A percentile compares a stretch with the other conserved stretches of the same genome.
Evolutionary conservation across 1,139 yeast genomes (phyloP).

Genomic region (Diutina rugosa): DNA sequence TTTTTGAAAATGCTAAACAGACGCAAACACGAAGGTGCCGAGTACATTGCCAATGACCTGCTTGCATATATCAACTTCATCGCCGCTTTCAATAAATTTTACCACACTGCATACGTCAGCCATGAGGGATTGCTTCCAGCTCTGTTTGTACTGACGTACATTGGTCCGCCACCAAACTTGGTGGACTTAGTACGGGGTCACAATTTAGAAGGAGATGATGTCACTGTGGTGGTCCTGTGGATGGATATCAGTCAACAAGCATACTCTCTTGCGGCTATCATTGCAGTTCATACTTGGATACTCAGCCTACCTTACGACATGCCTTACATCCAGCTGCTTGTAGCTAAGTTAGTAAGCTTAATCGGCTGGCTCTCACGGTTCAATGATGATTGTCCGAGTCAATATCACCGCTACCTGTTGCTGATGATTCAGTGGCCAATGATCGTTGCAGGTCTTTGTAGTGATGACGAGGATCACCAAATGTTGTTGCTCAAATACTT

Average conservation of each 20-base stretch:
- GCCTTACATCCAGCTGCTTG: constrained; percentile 21
- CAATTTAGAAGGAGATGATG: neutral
- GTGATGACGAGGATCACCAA: constrained; percentile 31
- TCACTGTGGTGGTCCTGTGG: constrained; percentile 15
- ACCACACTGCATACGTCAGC: constrained; percentile 14
- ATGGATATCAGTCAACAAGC: constrained; percentile 28
- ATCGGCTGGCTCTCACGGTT: neutral
- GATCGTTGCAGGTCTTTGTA: constrained; percentile 45
- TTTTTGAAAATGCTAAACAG: constrained; percentile 39
- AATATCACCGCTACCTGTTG: constrained; percentile 15
- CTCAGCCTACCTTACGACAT: constrained; percentile 23
- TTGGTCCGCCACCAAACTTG: constrained; percentile 5
- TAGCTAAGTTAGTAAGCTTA: constrained; percentile 10
- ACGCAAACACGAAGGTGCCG: constrained; percentile 16
- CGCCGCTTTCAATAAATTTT: constrained; percentile 16
- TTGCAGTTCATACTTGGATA: constrained; percentile 21
- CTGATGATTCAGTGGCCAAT: constrained; percentile 55
- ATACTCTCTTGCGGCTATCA: constrained; percentile 20
- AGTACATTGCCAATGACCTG: constrained; percentile 10
- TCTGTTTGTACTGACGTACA: constrained; percentile 4
- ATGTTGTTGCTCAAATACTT: constrained; percentile 31
- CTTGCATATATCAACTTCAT: constrained; percentile 18
- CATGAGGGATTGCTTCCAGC: neutral
- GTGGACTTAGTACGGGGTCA: neutral
- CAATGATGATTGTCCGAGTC: constrained; percentile 13